Percentiles rank a stretch among this genome's conserved stretches.
Evolutionary conservation across 2,329 filamentous ascomycete species (phyloP).

Genomic region (Lizonia empirigonia): DNA sequence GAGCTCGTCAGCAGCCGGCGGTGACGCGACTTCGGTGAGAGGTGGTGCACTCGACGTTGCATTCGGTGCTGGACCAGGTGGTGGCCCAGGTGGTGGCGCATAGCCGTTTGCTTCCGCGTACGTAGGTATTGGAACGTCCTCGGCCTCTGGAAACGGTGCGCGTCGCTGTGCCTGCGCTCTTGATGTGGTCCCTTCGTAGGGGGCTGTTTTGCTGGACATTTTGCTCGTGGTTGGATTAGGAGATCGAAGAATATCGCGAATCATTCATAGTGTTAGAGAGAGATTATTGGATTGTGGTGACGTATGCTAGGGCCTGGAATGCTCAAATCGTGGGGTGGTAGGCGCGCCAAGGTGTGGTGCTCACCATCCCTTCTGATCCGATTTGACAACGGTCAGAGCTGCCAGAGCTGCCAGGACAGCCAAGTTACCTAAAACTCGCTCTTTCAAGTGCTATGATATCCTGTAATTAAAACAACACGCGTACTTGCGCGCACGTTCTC

Average conservation of each 20-base stretch:
- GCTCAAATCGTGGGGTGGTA: conserved; percentile 8
- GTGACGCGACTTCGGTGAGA: neutral
- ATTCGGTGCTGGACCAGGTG: conserved; percentile 7
- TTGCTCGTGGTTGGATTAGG: neutral
- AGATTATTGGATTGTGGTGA: conserved; percentile 6
- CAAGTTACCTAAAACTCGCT: too few species aligned
- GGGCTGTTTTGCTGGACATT: conserved; percentile 14
- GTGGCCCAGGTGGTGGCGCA: conserved; percentile 10
- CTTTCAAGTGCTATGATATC: too few species aligned
- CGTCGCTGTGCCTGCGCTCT: conserved; percentile 10
- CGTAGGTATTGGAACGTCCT: conserved; percentile 12
- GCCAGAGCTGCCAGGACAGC: neutral
- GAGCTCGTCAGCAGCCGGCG: conserved; percentile 14
- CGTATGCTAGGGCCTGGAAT: conserved; percentile 9
- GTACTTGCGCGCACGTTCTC: too few species aligned
- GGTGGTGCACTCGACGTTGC: neutral
- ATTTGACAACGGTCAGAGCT: neutral
- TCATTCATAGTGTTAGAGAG: neutral
- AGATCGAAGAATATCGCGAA: neutral
- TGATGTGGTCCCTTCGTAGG: conserved; percentile 11
- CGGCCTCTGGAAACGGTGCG: conserved; percentile 4
- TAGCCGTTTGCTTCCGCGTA: conserved; percentile 16
- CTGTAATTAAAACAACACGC: too few species aligned
- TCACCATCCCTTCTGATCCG: conserved; percentile 4
- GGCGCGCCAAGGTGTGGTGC: conserved; percentile 9